phyloP scores from a whole-genome alignment of 495 filamentous ascomycete genomes.

The Neurospora sublineolata region DNA sequence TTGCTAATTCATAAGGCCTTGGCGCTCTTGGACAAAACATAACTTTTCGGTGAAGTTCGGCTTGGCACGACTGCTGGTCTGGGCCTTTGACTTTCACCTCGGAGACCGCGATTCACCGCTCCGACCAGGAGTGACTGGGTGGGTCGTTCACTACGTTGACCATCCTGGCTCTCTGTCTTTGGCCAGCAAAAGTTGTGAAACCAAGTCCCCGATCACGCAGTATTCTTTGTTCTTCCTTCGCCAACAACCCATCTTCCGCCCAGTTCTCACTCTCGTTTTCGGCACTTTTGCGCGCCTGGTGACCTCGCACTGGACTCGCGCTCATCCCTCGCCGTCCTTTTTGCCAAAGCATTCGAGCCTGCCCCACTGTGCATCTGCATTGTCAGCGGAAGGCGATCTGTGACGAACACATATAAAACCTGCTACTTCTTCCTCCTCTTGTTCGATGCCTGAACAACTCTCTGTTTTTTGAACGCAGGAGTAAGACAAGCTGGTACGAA shows the following conservation, averaged over 20 bases:
- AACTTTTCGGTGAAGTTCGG: not conserved
- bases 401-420: not conserved
- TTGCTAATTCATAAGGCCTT: not conserved
- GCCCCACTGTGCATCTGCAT: not conserved
- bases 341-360: not conserved
- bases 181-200: not conserved
- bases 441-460: slow-evolving; percentile 21
- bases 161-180: not conserved
- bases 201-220: slow-evolving; percentile 9
- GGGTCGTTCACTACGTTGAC: not conserved
- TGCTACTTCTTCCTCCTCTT: not conserved
- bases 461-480: slow-evolving; percentile 19
- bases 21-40: not conserved
- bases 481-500: not conserved
- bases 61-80: not conserved
- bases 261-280: not conserved
- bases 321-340: not conserved
- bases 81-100: not conserved
- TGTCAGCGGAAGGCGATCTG: not conserved
- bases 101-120: not conserved
- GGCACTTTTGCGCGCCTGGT: not conserved
- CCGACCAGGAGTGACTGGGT: not conserved
- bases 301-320: not conserved
- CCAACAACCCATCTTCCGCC: slow-evolving; percentile 1
- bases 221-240: slow-evolving; percentile 8